Base-by-base conservation (phyloP, 148 eudicot genomes). In the Hydrangea macrophylla region DNA sequence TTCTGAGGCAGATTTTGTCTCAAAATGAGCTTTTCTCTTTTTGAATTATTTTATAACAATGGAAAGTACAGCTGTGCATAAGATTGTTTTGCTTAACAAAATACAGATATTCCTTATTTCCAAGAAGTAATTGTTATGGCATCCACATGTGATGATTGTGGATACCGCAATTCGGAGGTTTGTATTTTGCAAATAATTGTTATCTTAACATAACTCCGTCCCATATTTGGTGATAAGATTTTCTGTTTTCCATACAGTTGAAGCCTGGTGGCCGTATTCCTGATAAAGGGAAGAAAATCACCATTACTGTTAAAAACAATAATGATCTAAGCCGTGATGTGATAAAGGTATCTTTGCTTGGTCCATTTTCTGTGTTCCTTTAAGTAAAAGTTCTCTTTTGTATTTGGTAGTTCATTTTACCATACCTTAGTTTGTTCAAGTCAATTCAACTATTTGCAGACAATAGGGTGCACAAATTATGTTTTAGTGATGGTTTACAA, bases 81-180 rank as follows among this genome's bases (percentile, higher is more conserved):
- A 51, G 20, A 20, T 69, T 77, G 86, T 68, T 70, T 67, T 70
- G 61, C 93, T 88, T 94, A 66, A 90, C 86, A 23, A 58, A 20
- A 17, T 50, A 56, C 56, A 94, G 99, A 86, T 62, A 94, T 94
- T 69, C 99, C 99, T 18, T 94, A 94, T 78, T 94, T 94, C 70
- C 86, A 89, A 81, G 99, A 94, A 88, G 97, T 94, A 53, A 94
- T 94, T 73, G 97, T 94, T 51, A 90, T 94, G 99, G 93, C 99
- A 67, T 90, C 99, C 70, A 56, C 87, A 57, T 94, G 99, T 67
- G 99, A 94, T 74, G 54, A 83, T 70, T 94, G 99, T 75, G 99
- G 99, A 48, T 94, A 90, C 77, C 90, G 91, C 45, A 90, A 79
- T 78, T 94, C 97, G 31, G 99, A 94, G 99, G 99, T 94, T 79